Base-by-base conservation (phyloP, 768 basidiomycete species). In the Collybiopsis confluens region DNA sequence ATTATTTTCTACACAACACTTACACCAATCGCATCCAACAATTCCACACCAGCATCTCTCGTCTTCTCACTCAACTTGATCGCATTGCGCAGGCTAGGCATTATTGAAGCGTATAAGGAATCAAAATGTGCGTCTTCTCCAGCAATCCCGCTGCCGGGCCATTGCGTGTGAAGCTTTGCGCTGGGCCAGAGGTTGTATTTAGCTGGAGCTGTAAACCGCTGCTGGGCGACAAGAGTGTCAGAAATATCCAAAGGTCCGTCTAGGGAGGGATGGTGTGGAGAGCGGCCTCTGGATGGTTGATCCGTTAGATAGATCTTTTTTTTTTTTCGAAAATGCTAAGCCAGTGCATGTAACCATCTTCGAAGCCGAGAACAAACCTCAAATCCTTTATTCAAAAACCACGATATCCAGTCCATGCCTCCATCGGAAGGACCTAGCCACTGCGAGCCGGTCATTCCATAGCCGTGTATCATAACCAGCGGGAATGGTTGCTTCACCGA, bases 11-110 rank as follows among this genome's bases (percentile, higher is more conserved):
- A 3, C 13, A 24, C 24, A 46, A 10, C 20, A 65, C 77, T 54
- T 62, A 79, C 78, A 2, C 77, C 78, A 49, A 80, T 77, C 52
- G 64, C 68, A 58, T 80, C 78, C 24, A 81, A 58, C 23, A 80
- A 59, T 26, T 67, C 63, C 8, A 69, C 65, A 1, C 73, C 77
- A n/a, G 75, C 77, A 44, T 60, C 56, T 58, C 67, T 72, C 38
- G 74, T 68, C 57, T 73, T 75, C 42, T 67, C 58, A 10, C 75
- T 70, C 13, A 66, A 54, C 53, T 76, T 74, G 0, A 57, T 57
- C 16, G 65, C 54, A 16, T 73, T 73, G 16, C 59, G 54, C 16
- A 80, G 65, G 41, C 67, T 61, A 4, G 77, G 77, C 21, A 76
- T 62, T 3, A 68, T 68, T 1, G 78, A 75, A 4, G 69, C 66